Evolutionary conservation across 768 basidiomycete genomes (phyloP), one percentile per base, ranked within the genome.

Genomic region (Myochromella boudieri): DNA sequence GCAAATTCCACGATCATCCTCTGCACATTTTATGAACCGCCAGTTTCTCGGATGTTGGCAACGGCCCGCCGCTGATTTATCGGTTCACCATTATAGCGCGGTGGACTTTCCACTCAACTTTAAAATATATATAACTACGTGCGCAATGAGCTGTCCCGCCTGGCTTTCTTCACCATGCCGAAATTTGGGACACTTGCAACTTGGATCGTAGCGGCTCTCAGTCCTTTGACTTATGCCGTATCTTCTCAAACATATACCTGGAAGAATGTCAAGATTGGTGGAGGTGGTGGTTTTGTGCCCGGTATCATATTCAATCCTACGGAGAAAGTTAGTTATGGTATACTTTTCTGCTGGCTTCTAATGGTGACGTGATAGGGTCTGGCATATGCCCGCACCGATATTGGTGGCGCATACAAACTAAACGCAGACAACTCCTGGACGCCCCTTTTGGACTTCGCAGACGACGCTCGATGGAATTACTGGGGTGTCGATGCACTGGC

Each of bases 381-480:
- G 9, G 81, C 77, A 2, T 84, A 79, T 59, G 81, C 78, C n/a
- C 77, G 83, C 18, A 83, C 82, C 7, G 83, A 84, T 60, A 82
- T 85, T 28, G 82, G 82, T 44, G 82, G 81, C 21, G 81, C 78
- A 17, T 84, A 84, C 62, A 79, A 71, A 55, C 63, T 85, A 57
- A 83, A 84, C 57, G 31, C 78, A 1, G 77, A 82, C 54, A 76
- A 80, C 42, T 65, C 78, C 2, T 84, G 84, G 83, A 80, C 78
- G 0, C 81, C 82, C 31, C 63, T 84, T 17, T 66, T 82, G 28
- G 83, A 84, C 56, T 84, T 80, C 52, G 69, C 67, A 5, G 68
- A 63, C 56, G 54, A 74, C 51, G 50, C 69, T 10, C 59, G 68
- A 37, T 84, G 82, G 82, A 74, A 79, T 44, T 76, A 80, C 51